Conservation (phyloP, 768 basidiomycete species). For the Boletus vermiculosoides region DNA sequence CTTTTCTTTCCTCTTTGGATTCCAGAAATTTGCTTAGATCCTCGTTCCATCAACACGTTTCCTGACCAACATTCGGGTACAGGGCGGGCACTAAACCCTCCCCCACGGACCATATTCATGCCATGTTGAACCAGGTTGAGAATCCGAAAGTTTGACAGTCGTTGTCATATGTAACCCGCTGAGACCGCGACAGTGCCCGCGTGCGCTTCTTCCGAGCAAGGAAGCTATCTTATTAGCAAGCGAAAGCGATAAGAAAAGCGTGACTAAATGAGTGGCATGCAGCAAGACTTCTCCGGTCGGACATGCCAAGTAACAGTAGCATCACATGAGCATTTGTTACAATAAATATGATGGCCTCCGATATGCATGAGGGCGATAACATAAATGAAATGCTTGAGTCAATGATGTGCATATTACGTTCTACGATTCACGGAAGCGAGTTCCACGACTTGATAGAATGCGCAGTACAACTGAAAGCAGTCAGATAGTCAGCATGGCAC, state of each 20-base stretch:
- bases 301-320: neutral
- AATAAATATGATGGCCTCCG: neutral
- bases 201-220: neutral
- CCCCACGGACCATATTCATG: conserved; percentile 8
- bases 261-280: neutral
- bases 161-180: neutral
- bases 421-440: conserved; percentile 5
- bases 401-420: conserved; percentile 9
- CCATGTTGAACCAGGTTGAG: neutral
- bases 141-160: neutral
- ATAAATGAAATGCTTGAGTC: conserved; percentile 8
- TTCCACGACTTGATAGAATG: neutral
- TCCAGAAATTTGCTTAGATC: neutral
- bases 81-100: neutral
- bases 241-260: neutral
- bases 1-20: neutral
- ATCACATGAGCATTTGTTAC: neutral
- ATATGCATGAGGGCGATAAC: conserved; percentile 6
- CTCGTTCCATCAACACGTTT: conserved; percentile 5
- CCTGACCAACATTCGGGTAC: neutral
- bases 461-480: neutral
- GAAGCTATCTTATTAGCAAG: neutral
- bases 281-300: neutral
- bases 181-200: neutral
- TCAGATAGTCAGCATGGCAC: neutral